Evolutionary conservation across 176 grass and related monocot genomes (phyloP).

Genomic region (Zoysia pacifica): DNA sequence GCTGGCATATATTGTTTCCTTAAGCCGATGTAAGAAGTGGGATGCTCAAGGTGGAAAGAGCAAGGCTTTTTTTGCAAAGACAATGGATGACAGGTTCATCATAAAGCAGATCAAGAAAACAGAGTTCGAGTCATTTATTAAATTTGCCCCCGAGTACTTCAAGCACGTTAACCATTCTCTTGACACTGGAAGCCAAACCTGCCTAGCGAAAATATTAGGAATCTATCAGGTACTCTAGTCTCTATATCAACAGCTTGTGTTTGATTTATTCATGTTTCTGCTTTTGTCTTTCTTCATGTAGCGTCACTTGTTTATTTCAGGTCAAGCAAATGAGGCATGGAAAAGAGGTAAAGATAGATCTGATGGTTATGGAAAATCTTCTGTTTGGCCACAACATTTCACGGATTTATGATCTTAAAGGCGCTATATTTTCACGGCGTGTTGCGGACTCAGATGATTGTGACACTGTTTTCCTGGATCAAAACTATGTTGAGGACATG

Average conservation of each 20-base stretch:
- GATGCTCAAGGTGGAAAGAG: slow-evolving; percentile 97
- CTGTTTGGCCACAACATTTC: slow-evolving; percentile 82
- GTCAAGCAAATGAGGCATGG: slow-evolving; percentile 74
- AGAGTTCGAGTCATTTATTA: slow-evolving; percentile 96
- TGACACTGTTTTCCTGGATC: slow-evolving; percentile 79
- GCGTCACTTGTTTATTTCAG: slow-evolving; percentile 39
- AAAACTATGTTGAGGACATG: slow-evolving; percentile 90
- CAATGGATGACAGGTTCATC: slow-evolving; percentile 89
- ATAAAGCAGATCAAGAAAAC: slow-evolving; percentile 99
- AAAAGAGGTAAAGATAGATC: slow-evolving; percentile 78
- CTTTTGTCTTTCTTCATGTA: slow-evolving; percentile 30
- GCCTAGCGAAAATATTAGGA: slow-evolving; percentile 92
- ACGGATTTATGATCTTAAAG: slow-evolving; percentile 88
- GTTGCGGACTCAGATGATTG: slow-evolving; percentile 52
- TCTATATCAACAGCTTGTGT: slow-evolving; percentile 26
- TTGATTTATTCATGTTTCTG: slow-evolving; percentile 22
- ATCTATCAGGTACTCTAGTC: slow-evolving; percentile 79
- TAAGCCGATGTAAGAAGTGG: slow-evolving; percentile 93
- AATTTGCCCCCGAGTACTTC: slow-evolving; percentile 88
- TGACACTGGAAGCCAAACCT: slow-evolving; percentile 83
- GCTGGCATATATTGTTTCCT: slow-evolving; percentile 75
- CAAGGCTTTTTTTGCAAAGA: slow-evolving; percentile 91
- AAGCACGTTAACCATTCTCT: slow-evolving; percentile 75
- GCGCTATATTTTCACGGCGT: slow-evolving; percentile 58
- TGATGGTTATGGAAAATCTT: slow-evolving; percentile 99